Base-by-base conservation (phyloP, 257 asterid genomes). In the Fraxinus anomala region DNA sequence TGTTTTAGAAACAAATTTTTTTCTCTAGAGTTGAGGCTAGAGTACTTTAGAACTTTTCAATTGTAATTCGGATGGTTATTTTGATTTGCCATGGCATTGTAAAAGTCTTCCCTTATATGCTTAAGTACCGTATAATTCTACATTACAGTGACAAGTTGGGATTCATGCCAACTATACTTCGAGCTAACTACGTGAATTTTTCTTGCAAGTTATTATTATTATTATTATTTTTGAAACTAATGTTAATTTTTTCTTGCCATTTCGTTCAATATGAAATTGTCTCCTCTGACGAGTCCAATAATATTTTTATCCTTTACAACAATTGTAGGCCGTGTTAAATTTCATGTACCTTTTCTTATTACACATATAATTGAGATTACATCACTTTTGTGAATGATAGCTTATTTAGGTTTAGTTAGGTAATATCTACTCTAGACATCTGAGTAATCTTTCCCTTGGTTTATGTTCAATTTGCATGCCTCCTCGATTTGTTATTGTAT, bases 21-120 rank as follows among this genome's bases (percentile, higher is more conserved):
- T 1, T 54, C 65, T 54, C 11, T 11, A 5, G 16, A 23, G 68
- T 23, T 61, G 33, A 12, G 17, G 31, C 42, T 23, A 6, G 23
- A 17, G 9, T 24, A 37, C 33, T 56, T n/a, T 17, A 12, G 26
- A 33, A 7, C 28, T 39, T 24, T 73, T 33, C 69, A n/a, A 21
- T 70, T 68, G 72, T 16, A 14, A 5, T 34, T 75, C 66, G 73
- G 47, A 68, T 54, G 72, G 75, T 23, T 17, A 10, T 23, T 69
- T 31, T 49, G 24, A 37, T 14, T 19, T 66, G 2, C 65, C 65
- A 0, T 24, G 65, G 65, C 24, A 19, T 4, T 6, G 65, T 19
- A 19, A 51, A 51, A 51, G 21, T 6, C 24, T 17, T 16, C 63
- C 63, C 24, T 19, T 16, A 19, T 13, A 19, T 51, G 10, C 10